A percentile compares a stretch with the other conserved stretches of the same genome.
Evolutionary conservation across 805 yeast genomes (phyloP).

Genomic region (Wickerhamomyces bisporus): DNA sequence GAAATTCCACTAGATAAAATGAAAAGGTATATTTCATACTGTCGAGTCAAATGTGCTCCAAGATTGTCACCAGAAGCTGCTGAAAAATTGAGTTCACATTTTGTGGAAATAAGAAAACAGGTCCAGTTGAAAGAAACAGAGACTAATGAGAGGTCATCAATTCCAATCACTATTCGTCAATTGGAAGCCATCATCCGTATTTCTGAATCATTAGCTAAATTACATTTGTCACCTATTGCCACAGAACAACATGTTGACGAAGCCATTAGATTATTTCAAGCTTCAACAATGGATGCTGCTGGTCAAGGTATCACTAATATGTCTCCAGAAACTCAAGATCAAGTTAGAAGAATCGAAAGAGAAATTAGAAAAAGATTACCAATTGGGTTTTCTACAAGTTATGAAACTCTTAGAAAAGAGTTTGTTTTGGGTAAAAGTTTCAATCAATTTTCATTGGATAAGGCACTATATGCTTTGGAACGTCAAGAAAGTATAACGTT

Average conservation of each 20-base stretch:
- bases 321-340: conserved; percentile 54
- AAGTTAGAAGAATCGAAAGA: conserved; percentile 74
- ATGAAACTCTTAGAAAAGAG: conserved; percentile 76
- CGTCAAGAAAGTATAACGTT: conserved; percentile 83
- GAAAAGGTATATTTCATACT: conserved; percentile 90
- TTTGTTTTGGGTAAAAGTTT: conserved; percentile 64
- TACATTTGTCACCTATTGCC: conserved; percentile 78
- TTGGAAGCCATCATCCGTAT: conserved; percentile 96
- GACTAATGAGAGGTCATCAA: conserved; percentile 85
- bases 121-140: conserved; percentile 76
- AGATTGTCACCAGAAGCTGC: conserved; percentile 84
- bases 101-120: conserved; percentile 82
- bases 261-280: conserved; percentile 88
- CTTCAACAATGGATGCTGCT: conserved; percentile 97
- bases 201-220: conserved; percentile 87
- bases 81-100: conserved; percentile 84
- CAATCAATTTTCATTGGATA: conserved; percentile 70
- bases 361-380: conserved; percentile 89
- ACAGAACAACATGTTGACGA: conserved; percentile 89
- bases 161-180: conserved; percentile 97
- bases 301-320: conserved; percentile 44
- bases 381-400: conserved; percentile 93
- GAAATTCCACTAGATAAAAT: conserved; percentile 87
- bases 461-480: conserved; percentile 76
- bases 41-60: conserved; percentile 90